phyloP scores from a whole-genome alignment of 345 rosid genomes.

The Angophora floribunda region DNA sequence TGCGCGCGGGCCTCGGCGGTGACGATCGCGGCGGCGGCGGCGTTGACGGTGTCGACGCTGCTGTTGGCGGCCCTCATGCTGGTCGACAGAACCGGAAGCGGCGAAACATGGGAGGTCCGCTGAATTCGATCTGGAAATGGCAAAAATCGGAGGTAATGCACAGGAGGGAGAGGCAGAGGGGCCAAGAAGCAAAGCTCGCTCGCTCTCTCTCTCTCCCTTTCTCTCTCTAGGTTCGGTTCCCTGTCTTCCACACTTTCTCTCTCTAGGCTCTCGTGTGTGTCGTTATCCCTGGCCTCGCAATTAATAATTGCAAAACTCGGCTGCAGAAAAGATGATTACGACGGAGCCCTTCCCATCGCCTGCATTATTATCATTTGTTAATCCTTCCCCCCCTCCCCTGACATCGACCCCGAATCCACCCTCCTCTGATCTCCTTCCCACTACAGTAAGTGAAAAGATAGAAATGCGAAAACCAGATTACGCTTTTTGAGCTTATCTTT shows the following conservation, averaged over 20 bases:
- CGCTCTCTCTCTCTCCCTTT: background rate
- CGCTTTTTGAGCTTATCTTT: no score
- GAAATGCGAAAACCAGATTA: background rate
- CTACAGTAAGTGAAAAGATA: background rate
- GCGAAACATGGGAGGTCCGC: background rate
- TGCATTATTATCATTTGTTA: background rate
- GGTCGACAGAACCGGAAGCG: background rate
- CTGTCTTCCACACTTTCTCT: background rate
- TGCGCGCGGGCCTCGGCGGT: conserved; percentile 82
- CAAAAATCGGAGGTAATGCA: background rate
- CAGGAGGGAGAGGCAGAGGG: background rate
- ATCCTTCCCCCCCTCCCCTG: background rate
- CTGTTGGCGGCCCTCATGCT: conserved; percentile 43
- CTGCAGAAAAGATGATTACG: background rate
- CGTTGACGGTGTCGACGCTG: conserved; percentile 79
- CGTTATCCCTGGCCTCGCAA: background rate
- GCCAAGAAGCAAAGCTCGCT: no score
- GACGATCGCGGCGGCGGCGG: conserved; percentile 90
- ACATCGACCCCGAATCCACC: background rate
- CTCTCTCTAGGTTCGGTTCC: background rate
- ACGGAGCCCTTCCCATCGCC: background rate
- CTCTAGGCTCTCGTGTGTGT: background rate
- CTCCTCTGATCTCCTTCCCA: background rate
- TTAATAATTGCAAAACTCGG: background rate
- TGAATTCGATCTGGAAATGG: conserved; percentile 9